Evolutionary conservation across 2,329 filamentous ascomycete species (phyloP).

Genomic region (Apiospora aurea): DNA sequence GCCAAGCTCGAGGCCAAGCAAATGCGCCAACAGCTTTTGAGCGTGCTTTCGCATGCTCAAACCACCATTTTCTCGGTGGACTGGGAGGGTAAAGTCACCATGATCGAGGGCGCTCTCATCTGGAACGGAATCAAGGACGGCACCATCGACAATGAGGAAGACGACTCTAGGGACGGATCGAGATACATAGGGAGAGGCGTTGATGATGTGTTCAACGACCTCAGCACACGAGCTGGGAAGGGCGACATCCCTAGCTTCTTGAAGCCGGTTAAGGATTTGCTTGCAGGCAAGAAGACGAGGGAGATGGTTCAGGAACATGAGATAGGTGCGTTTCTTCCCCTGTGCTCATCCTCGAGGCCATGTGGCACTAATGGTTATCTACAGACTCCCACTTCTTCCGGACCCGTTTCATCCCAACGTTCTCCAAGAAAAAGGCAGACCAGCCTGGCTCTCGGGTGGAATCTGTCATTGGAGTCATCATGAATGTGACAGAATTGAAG

Average conservation of each 20-base stretch:
- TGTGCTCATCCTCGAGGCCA: background rate
- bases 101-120: slow-evolving; percentile 73
- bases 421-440: slow-evolving; percentile 54
- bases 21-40: slow-evolving; percentile 73
- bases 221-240: slow-evolving; percentile 51
- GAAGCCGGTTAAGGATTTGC: slow-evolving; percentile 67
- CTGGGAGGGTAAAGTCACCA: slow-evolving; percentile 63
- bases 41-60: slow-evolving; percentile 76
- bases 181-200: slow-evolving; percentile 68
- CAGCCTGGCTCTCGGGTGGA: slow-evolving; percentile 51
- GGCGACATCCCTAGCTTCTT: slow-evolving; percentile 58
- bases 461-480: slow-evolving; percentile 79
- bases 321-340: slow-evolving; percentile 48
- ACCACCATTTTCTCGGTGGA: slow-evolving; percentile 81
- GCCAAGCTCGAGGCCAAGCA: slow-evolving; percentile 70
- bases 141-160: slow-evolving; percentile 37
- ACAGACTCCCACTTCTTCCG: slow-evolving; percentile 71
- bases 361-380: slow-evolving; percentile 19
- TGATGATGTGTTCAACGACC: slow-evolving; percentile 66
- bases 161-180: slow-evolving; percentile 48
- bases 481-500: slow-evolving; percentile 79
- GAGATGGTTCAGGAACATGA: slow-evolving; percentile 68
- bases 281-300: slow-evolving; percentile 65
- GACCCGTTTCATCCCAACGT: slow-evolving; percentile 73
- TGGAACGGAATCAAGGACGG: slow-evolving; percentile 54